Conservation (phyloP, 1,284 basidiomycete genomes). For the Ganoderma leucocontextum region DNA sequence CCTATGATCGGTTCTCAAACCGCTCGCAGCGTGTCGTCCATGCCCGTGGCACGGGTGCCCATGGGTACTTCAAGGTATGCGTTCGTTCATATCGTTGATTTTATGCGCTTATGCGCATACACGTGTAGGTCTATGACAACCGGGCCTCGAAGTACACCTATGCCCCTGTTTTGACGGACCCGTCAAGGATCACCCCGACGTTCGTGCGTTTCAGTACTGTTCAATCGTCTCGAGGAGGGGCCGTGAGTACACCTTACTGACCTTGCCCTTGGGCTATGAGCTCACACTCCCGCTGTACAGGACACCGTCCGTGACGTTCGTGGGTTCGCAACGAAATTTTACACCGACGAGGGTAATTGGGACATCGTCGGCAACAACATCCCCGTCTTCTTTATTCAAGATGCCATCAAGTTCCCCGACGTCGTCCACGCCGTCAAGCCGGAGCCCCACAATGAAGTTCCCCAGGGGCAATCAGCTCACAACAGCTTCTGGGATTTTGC, state of each 20-base stretch:
- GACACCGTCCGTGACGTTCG: constrained; percentile 86
- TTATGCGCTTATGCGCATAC: not conserved
- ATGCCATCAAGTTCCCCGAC: constrained; percentile 86
- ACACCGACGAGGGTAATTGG: constrained; percentile 84
- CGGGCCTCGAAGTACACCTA: constrained; percentile 69
- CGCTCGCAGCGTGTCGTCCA: constrained; percentile 58
- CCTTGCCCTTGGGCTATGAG: not conserved
- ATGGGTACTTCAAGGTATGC: constrained; percentile 74
- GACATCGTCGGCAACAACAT: constrained; percentile 84
- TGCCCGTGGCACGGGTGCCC: constrained; percentile 82
- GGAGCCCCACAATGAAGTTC: constrained; percentile 81
- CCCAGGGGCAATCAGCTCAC: constrained; percentile 69
- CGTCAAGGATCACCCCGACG: constrained; percentile 73
- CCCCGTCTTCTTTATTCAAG: constrained; percentile 88
- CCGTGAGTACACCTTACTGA: constrained; percentile 49
- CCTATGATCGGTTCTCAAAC: constrained; percentile 9
- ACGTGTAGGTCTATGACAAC: constrained; percentile 59
- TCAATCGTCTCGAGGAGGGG: constrained; percentile 77
- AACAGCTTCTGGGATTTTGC: constrained; percentile 90
- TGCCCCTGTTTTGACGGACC: constrained; percentile 76
- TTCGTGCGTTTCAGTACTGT: constrained; percentile 89
- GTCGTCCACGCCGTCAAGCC: constrained; percentile 84
- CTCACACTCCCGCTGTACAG: constrained; percentile 43
- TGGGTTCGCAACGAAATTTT: constrained; percentile 85
- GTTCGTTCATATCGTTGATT: not conserved